These are phyloP conservation scores for Carex arenaria DNA, from an alignment of 202 grass and related monocot genomes.

Conservation along the genomic window DNA sequence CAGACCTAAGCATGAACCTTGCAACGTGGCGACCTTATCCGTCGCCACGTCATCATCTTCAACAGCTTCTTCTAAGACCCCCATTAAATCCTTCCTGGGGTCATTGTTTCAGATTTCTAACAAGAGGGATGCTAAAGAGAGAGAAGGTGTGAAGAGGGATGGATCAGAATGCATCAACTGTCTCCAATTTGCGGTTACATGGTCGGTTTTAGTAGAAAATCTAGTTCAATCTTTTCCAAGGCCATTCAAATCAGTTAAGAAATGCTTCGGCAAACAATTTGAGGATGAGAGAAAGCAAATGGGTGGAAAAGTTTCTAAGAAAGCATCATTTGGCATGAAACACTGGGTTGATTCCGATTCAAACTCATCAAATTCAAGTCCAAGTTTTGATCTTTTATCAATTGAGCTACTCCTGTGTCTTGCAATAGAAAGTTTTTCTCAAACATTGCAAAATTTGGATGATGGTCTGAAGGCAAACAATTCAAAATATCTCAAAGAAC, in stretches of 20 bases:
- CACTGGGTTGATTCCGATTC: slow-evolving; percentile 1
- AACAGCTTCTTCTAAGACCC: neutral
- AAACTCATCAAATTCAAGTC: slow-evolving; percentile 15
- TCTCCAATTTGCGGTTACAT: slow-evolving; percentile 44
- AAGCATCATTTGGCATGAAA: slow-evolving; percentile 15
- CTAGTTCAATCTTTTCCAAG: slow-evolving; percentile 52
- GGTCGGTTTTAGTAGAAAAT: slow-evolving; percentile 47
- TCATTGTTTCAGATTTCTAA: slow-evolving; percentile 25
- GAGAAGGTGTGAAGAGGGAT: neutral
- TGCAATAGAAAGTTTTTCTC: slow-evolving; percentile 58
- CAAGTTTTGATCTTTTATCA: slow-evolving; percentile 16
- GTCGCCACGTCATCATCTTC: slow-evolving; percentile 4
- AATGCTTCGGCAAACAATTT: slow-evolving; percentile 51
- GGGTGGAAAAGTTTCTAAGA: neutral
- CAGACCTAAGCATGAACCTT: neutral
- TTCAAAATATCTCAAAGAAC: slow-evolving; percentile 18
- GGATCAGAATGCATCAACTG: slow-evolving; percentile 37
- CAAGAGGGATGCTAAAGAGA: slow-evolving; percentile 18
- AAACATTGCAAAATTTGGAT: slow-evolving; percentile 53
- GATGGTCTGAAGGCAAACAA: slow-evolving; percentile 35
- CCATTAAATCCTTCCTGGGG: slow-evolving; percentile 20
- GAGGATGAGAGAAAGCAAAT: slow-evolving; percentile 15
- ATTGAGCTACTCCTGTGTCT: slow-evolving; percentile 68
- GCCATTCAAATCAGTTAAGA: slow-evolving; percentile 52
- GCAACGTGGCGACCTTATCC: slow-evolving; percentile 5